Evolutionary conservation across 2,329 filamentous ascomycete genomes (phyloP), one percentile per base, ranked within the genome.

Genomic region (Colletotrichum agaves): DNA sequence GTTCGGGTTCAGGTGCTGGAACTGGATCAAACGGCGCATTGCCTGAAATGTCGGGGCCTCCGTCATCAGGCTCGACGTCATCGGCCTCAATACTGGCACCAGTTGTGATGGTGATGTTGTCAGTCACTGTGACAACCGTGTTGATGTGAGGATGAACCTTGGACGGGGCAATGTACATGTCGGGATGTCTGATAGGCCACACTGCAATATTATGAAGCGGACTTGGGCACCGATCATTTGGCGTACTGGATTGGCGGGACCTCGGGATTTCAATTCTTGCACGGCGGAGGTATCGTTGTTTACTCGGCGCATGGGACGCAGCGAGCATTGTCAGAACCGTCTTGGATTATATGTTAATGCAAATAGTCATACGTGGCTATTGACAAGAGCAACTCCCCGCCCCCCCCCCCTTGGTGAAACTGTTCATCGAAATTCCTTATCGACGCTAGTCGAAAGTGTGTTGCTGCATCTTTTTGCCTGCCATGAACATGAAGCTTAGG

Each of bases 321-420:
- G 63, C 50, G 63, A 67, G 59, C 63, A 67, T 57, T 63, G 58
- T 37, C 21, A 27, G 37, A 37, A 35, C 35, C 17, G 60, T 21
- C 39, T 52, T 56, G 43, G 11, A 41, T 15, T 41, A 53, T 43
- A 50, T 15, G 10, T 62, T 52, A 63, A 57, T 57, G 27, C 15
- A 8, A 52, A 35, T 21, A 19, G 44, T 27, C 50, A 57, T 43
- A n/a, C 11, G 39, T 53, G 50, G 50, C 44, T 12, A n/a, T 65
- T 13, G 31, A 59, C 33, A n/a, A 33, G 6, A 27, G 6, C 27
- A 27, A 27, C 5, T 27, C 8, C 5, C 27, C 8, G 5, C 21
- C 21, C 27, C 27, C 1, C 23, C 4, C 23, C 23, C 27, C 27
- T 7, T 7, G 5, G 27, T 8, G 27, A 27, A 27, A 27, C 27